These are phyloP conservation scores for Leucocoprinus leucothites DNA, from an alignment of 768 basidiomycete species.

Conservation along the genomic window DNA sequence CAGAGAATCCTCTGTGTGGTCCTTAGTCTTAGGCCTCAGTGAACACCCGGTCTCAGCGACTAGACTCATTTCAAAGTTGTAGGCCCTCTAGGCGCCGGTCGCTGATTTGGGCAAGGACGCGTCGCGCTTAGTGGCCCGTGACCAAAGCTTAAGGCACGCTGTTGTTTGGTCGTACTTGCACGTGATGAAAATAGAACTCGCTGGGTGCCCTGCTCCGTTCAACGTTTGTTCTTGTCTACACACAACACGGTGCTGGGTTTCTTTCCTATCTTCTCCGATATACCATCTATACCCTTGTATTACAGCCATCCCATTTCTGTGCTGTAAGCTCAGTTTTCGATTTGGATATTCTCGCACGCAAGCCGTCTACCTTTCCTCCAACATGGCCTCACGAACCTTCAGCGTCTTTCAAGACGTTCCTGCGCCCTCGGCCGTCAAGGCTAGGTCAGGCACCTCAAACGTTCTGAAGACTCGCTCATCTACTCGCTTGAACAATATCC, in stretches of 20 bases:
- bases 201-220: constrained; percentile 5
- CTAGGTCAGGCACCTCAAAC: constrained; percentile 25
- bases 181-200: constrained; percentile 1
- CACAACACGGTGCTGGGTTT: background rate
- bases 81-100: background rate
- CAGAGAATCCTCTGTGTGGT: no score
- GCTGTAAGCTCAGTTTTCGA: background rate
- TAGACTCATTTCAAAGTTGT: background rate
- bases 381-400: constrained; percentile 58
- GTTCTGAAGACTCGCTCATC: constrained; percentile 30
- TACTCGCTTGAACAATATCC: constrained; percentile 20
- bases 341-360: constrained; percentile 15
- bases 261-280: constrained; percentile 3
- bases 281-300: constrained; percentile 10
- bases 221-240: constrained; percentile 5
- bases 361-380: constrained; percentile 18
- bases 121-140: background rate
- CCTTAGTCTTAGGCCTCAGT: no score
- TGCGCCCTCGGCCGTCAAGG: constrained; percentile 23
- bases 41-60: background rate
- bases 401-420: constrained; percentile 63
- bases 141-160: background rate
- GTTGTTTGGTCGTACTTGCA: constrained; percentile 1
- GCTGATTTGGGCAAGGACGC: background rate
- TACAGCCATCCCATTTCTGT: constrained; percentile 13